These are phyloP conservation scores for Aspergillus neoniger DNA, from an alignment of 2,329 filamentous ascomycete genomes.

Conservation along the genomic window DNA sequence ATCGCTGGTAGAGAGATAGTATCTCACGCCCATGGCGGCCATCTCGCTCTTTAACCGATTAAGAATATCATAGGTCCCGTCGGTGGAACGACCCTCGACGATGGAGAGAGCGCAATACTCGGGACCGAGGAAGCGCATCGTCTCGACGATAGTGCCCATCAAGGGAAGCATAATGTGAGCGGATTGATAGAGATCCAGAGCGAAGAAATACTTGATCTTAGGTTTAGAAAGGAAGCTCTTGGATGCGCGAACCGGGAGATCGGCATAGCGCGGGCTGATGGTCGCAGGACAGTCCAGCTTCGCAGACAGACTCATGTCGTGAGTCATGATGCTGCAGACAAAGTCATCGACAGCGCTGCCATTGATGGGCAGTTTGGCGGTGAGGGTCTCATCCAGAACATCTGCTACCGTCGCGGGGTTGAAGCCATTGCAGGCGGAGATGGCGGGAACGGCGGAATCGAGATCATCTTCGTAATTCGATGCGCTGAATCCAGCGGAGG, in stretches of 20 bases:
- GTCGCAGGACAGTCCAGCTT: neutral
- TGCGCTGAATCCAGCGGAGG: neutral
- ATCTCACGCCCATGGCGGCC: slow-evolving; percentile 3
- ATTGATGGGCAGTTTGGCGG: slow-evolving; percentile 1
- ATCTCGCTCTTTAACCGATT: neutral
- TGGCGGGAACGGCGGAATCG: neutral
- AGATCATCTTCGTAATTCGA: neutral
- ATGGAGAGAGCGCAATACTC: slow-evolving; percentile 4
- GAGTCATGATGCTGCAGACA: neutral
- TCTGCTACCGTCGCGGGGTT: neutral
- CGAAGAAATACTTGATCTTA: slow-evolving; percentile 4
- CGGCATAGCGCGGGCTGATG: neutral
- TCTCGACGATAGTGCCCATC: slow-evolving; percentile 2
- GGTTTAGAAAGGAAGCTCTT: neutral
- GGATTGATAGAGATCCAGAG: slow-evolving; percentile 1
- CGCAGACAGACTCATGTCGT: neutral
- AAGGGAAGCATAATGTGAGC: slow-evolving; percentile 1
- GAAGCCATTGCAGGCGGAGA: slow-evolving; percentile 2
- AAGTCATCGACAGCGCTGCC: slow-evolving; percentile 3
- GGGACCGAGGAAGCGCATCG: neutral
- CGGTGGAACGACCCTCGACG: slow-evolving; percentile 4
- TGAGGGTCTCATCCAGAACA: neutral
- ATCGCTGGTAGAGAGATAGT: neutral
- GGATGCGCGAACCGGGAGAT: neutral
- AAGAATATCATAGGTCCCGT: slow-evolving; percentile 3